Conservation (phyloP, 2,329 filamentous ascomycete species). For the Aspergillus ochraceus region DNA sequence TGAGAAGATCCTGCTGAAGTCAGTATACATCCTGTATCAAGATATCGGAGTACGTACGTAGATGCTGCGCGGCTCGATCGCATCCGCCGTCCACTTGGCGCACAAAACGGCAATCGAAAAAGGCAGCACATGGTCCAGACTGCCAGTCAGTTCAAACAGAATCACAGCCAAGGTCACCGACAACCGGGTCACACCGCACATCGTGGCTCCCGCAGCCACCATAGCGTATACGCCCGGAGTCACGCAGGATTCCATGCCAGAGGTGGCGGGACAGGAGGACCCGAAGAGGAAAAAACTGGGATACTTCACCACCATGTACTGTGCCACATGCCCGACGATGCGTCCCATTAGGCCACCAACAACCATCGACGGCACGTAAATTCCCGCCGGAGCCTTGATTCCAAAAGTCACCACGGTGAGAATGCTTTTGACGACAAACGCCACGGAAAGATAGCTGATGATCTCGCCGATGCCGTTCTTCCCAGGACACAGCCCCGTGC, state of each 20-base stretch:
- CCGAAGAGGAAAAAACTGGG: conserved; percentile 73
- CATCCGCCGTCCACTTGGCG: conserved; percentile 98
- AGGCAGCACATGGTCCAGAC: conserved; percentile 89
- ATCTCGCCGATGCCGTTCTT: conserved; percentile 76
- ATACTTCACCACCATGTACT: conserved; percentile 74
- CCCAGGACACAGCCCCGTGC: conserved; percentile 77
- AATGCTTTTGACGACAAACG: conserved; percentile 86
- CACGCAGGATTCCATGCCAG: conserved; percentile 75
- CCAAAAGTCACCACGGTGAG: conserved; percentile 91
- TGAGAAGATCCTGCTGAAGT: conserved; percentile 71
- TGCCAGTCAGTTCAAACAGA: conserved; percentile 92
- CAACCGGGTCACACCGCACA: conserved; percentile 94
- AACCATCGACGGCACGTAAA: conserved; percentile 98
- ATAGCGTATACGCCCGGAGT: conserved; percentile 96
- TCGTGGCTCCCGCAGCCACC: conserved; percentile 90
- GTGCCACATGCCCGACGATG: conserved; percentile 80
- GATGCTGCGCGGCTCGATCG: conserved; percentile 89
- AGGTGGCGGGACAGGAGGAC: conserved; percentile 63
- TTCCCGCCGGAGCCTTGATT: conserved; percentile 93
- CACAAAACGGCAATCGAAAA: conserved; percentile 91
- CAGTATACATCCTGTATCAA: conserved; percentile 10
- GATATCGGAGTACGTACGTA: conserved; percentile 61
- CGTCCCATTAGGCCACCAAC: conserved; percentile 90
- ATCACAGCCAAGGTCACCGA: conserved; percentile 95
- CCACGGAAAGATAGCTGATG: conserved; percentile 68